Conservation (phyloP, 257 asterid species). For the Buddleja alternifolia region DNA sequence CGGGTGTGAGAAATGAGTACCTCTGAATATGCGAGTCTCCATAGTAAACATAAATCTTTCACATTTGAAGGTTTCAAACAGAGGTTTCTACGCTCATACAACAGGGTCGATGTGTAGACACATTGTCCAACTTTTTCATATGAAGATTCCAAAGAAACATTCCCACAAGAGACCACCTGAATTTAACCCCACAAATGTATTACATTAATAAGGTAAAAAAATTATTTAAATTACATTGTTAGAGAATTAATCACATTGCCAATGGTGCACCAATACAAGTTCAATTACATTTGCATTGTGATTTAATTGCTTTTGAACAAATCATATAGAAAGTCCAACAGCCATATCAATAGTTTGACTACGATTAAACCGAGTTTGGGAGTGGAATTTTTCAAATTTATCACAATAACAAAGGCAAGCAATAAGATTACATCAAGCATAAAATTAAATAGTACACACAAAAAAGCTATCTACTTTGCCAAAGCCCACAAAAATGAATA, state of each 20-base stretch:
- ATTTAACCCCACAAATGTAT: not conserved
- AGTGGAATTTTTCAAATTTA: too few species aligned
- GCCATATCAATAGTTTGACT: too few species aligned
- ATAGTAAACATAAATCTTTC: slow-evolving; percentile 26
- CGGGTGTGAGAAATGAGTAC: too few species aligned
- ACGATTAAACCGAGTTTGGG: too few species aligned
- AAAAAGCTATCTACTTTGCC: slow-evolving; percentile 9
- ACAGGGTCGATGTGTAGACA: slow-evolving; percentile 43
- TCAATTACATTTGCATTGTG: too few species aligned
- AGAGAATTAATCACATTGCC: too few species aligned
- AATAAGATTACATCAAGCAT: not conserved
- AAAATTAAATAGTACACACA: not conserved
- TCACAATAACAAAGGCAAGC: not conserved
- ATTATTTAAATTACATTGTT: too few species aligned
- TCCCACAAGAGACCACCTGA: slow-evolving; percentile 50
- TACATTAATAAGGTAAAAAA: not conserved
- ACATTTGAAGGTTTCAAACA: slow-evolving; percentile 40
- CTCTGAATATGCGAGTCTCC: slow-evolving; percentile 47
- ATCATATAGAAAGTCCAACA: too few species aligned
- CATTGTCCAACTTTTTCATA: slow-evolving; percentile 48
- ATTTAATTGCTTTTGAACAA: too few species aligned
- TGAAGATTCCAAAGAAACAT: slow-evolving; percentile 47
- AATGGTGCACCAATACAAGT: too few species aligned
- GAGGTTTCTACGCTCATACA: slow-evolving; percentile 35
- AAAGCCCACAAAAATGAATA: not conserved